These are phyloP conservation scores for Rhodotorula sp. DNA, from an alignment of 1,284 basidiomycete species.

Conservation along the genomic window DNA sequence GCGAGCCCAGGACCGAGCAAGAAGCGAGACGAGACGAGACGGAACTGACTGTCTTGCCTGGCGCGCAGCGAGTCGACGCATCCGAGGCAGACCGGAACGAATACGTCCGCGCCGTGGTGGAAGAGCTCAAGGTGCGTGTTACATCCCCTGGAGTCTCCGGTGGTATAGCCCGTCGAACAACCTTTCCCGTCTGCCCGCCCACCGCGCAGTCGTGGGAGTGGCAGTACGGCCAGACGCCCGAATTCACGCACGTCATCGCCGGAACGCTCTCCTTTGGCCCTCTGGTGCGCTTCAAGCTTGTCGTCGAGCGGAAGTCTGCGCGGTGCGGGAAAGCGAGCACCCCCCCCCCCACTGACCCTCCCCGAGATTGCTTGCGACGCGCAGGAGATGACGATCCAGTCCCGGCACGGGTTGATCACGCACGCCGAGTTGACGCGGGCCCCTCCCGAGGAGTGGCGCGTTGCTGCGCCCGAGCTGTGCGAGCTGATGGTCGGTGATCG, in stretches of 20 bases:
- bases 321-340: not conserved
- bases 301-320: not conserved
- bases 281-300: slow-evolving; percentile 20
- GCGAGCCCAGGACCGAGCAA: too few species aligned
- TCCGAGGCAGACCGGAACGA: slow-evolving; percentile 55
- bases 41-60: slow-evolving; percentile 28
- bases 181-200: slow-evolving; percentile 4
- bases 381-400: slow-evolving; percentile 51
- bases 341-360: too few species aligned
- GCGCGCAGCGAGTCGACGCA: slow-evolving; percentile 55
- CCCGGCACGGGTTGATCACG: slow-evolving; percentile 54
- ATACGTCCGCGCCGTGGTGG: slow-evolving; percentile 63
- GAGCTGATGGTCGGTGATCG: slow-evolving; percentile 31
- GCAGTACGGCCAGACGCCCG: slow-evolving; percentile 90
- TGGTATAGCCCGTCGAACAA: not conserved
- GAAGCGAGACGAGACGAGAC: too few species aligned
- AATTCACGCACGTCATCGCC: slow-evolving; percentile 62
- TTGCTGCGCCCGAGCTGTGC: slow-evolving; percentile 17
- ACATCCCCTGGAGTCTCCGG: not conserved
- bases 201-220: slow-evolving; percentile 79
- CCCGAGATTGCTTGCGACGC: not conserved
- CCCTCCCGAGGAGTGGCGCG: slow-evolving; percentile 3
- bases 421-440: slow-evolving; percentile 34
- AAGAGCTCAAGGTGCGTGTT: slow-evolving; percentile 64
- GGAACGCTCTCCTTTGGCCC: slow-evolving; percentile 25